Base-by-base conservation (phyloP, 257 asterid genomes). In the Solanum tarapatanum region DNA sequence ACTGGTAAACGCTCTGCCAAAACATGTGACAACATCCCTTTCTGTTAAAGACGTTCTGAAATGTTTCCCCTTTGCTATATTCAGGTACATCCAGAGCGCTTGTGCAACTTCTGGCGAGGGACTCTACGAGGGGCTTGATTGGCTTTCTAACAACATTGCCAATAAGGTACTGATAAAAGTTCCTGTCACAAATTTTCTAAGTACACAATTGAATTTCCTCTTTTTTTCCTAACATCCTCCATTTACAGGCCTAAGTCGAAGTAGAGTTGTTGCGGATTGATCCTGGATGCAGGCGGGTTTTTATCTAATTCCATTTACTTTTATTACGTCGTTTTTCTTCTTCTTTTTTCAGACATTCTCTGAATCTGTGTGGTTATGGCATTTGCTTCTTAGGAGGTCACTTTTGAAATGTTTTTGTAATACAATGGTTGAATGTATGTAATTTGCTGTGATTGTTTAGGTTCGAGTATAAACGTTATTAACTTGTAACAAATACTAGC, bases 1-100 rank as follows among this genome's bases (percentile, higher is more conserved):
- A 95, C 94, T 95, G 98, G 98, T 95, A 48, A 80, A 64, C 41
- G 2, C 39, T 14, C 84, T 16, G 64, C 24, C 66, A 79, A 8
- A 79, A 26, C 39, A 24, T 26, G 84, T 8, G 84, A 14, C 84
- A 7, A 14, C 37, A 13, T 43, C 0, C 84, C 17, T 79, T 41
- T 7, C 66, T 26, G 11, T 79, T 79, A 8, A 43, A 79, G 58
- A 43, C 39, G 26, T 43, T 2, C 84, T 79, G 2, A 79, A 58
- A 24, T 8, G 30, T 79, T 37, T 1, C 33, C 37, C 33, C 0
- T 24, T 8, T 8, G 14, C 17, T 8, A 43, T 45, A 13, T 36
- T 76, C 83, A 76, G 83, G 83, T 76, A 76, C 83, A 76, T 76
- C 83, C 83, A 76, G 60, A 76, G 83, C 58, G 39, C 83, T 36